phyloP scores from a whole-genome alignment of 2,329 filamentous ascomycete genomes.

The Monascus ruber region DNA sequence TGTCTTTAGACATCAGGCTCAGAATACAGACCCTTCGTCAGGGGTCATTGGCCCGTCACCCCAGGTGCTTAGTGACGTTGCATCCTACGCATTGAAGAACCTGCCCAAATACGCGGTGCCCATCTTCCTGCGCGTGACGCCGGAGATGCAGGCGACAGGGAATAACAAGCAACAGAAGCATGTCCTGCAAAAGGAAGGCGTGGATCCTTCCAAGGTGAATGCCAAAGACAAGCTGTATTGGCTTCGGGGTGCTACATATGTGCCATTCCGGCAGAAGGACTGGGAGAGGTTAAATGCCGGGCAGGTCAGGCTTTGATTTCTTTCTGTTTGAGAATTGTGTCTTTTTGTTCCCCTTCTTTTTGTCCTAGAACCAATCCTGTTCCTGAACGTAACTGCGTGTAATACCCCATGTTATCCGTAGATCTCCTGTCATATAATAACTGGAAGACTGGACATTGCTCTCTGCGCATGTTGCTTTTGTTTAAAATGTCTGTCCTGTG shows the following conservation, averaged over 20 bases:
- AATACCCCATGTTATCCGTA: too few species aligned
- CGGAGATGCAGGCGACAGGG: constrained; percentile 57
- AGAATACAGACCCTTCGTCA: constrained; percentile 8
- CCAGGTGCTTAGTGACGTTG: constrained; percentile 47
- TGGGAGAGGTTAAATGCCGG: constrained; percentile 60
- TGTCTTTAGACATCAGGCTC: constrained; percentile 39
- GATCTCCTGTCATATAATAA: too few species aligned
- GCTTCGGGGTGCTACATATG: constrained; percentile 56
- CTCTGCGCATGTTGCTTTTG: too few species aligned
- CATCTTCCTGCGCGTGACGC: constrained; percentile 60
- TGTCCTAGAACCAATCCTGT: too few species aligned
- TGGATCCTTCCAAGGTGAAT: constrained; percentile 44
- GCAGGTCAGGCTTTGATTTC: constrained; percentile 53
- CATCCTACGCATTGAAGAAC: constrained; percentile 43
- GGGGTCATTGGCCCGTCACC: constrained; percentile 20
- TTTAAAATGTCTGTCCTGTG: too few species aligned
- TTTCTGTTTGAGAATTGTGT: too few species aligned
- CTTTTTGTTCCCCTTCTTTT: too few species aligned
- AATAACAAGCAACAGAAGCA: constrained; percentile 88
- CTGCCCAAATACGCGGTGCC: constrained; percentile 68
- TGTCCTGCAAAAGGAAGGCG: constrained; percentile 57
- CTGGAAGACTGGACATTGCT: too few species aligned
- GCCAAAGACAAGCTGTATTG: constrained; percentile 48
- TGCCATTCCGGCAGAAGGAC: constrained; percentile 53
- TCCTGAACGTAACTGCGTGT: too few species aligned